Evolutionary conservation across 306 rosid species (phyloP), one percentile per base, ranked within the genome.

Genomic region (Prosopis cineraria): DNA sequence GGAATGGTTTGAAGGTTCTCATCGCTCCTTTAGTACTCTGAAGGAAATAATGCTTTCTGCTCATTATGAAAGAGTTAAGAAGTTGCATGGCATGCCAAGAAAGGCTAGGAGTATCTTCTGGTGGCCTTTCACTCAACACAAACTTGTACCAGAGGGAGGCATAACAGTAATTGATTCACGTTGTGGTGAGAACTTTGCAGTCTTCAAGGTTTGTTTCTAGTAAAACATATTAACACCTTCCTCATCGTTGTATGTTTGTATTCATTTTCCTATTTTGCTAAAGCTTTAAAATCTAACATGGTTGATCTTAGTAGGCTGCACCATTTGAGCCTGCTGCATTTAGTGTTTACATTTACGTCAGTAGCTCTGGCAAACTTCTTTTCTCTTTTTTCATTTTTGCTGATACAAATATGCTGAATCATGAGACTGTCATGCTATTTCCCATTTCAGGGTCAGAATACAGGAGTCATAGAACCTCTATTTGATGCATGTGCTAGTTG

Each of bases 111-210:
- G 90, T 80, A 82, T 92, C 72, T 80, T 94, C 76, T 94, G 98
- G 98, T 94, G 98, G 98, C 98, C 97, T 74, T 94, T 94, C 83
- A 94, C 98, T 74, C 98, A 94, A 83, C 98, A 94, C 85, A 79
- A 89, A 78, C 89, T 94, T 72, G 89, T 94, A 52, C 86, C 90
- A 34, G 91, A 87, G 64, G 93, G 83, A 82, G 91, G 83, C 77
- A 84, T 92, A 80, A 91, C 95, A 1, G 97, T 95, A 64, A 95
- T 95, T 83, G 98, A 95, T 87, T 95, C 98, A 34, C 98, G 98
- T 65, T 89, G 86, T 68, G 98, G 98, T 68, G 98, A 92, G 87
- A 92, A 92, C 73, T 87, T 95, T 86, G 85, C 95, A 5, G 91
- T 89, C 72, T 90, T 90, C 88, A 92, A 95, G 98, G 98, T 95